phyloP scores from a whole-genome alignment of 164 flowering plant genomes.

The Aristolochia contorta region DNA sequence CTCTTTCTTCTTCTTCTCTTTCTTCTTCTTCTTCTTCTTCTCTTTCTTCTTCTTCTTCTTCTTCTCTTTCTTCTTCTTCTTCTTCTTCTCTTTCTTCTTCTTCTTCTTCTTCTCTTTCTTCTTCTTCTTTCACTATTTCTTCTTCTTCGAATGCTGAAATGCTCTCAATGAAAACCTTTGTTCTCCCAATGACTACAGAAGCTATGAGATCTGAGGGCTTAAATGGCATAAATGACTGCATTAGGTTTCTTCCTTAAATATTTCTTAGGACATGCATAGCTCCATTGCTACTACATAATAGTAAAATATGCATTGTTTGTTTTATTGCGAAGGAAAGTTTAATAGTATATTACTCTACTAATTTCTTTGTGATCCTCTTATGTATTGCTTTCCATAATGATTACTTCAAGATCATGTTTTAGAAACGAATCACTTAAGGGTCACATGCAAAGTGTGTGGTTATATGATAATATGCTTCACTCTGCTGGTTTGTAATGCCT shows the following conservation, averaged over 20 bases:
- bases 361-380: too few relatives aligned
- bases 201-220: constrained; percentile 3
- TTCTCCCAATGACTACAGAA: background rate
- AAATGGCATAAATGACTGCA: background rate
- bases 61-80: background rate
- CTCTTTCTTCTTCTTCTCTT: background rate
- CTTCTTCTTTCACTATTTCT: background rate
- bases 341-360: too few relatives aligned
- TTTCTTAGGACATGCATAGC: background rate
- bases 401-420: too few relatives aligned
- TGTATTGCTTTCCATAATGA: too few relatives aligned
- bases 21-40: background rate
- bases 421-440: too few relatives aligned
- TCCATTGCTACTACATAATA: background rate
- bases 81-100: background rate
- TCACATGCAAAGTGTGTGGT: too few relatives aligned
- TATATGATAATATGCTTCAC: too few relatives aligned
- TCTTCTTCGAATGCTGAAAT: background rate
- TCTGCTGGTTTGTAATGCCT: too few relatives aligned
- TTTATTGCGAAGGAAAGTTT: background rate
- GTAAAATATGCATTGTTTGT: background rate
- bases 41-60: background rate
- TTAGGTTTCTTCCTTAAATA: background rate
- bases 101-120: too few relatives aligned
- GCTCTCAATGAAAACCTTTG: background rate